Percentiles rank a stretch among this genome's conserved stretches.
Conservation (phyloP, 2,329 filamentous ascomycete species). For the Sphaerulina musiva region DNA sequence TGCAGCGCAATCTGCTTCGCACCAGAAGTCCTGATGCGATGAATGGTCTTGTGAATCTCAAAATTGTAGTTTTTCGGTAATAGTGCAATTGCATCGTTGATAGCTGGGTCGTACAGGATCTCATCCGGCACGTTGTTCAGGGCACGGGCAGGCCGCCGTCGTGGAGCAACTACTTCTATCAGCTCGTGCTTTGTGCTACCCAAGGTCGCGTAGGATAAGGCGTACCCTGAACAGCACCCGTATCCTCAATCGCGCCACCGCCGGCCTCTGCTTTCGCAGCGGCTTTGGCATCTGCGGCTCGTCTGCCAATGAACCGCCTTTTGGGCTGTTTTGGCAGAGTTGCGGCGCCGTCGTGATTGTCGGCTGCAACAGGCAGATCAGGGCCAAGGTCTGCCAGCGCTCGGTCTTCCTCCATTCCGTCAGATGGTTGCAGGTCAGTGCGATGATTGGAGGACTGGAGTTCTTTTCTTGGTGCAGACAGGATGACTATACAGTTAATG, state of each 20-base stretch:
- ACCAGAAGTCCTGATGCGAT: slow-evolving; percentile 73
- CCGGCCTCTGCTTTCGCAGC: slow-evolving; percentile 38
- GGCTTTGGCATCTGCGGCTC: slow-evolving; percentile 60
- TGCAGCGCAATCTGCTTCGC: slow-evolving; percentile 87
- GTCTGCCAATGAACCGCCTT: slow-evolving; percentile 83
- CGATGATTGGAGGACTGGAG: no score
- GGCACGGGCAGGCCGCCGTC: slow-evolving; percentile 68
- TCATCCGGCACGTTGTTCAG: slow-evolving; percentile 84
- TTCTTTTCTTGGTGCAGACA: no score
- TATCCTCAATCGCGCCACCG: slow-evolving; percentile 47
- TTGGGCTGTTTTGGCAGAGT: slow-evolving; percentile 64
- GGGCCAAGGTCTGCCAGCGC: slow-evolving; percentile 64
- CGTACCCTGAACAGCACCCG: slow-evolving; percentile 62
- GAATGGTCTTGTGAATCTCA: slow-evolving; percentile 96
- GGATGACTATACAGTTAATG: neutral
- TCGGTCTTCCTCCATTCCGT: slow-evolving; percentile 69
- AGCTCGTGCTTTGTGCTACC: neutral
- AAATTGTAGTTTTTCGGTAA: slow-evolving; percentile 97
- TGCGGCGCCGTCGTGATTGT: slow-evolving; percentile 45
- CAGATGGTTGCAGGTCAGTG: no score
- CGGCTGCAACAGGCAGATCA: slow-evolving; percentile 41
- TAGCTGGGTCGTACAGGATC: slow-evolving; percentile 75
- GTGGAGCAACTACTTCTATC: slow-evolving; percentile 54
- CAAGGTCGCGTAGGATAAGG: neutral
- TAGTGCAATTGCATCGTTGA: slow-evolving; percentile 79